Evolutionary conservation across 1,284 basidiomycete species (phyloP), one percentile per base, ranked within the genome.

Genomic region (Apiotrichum akiyoshidainum): DNA sequence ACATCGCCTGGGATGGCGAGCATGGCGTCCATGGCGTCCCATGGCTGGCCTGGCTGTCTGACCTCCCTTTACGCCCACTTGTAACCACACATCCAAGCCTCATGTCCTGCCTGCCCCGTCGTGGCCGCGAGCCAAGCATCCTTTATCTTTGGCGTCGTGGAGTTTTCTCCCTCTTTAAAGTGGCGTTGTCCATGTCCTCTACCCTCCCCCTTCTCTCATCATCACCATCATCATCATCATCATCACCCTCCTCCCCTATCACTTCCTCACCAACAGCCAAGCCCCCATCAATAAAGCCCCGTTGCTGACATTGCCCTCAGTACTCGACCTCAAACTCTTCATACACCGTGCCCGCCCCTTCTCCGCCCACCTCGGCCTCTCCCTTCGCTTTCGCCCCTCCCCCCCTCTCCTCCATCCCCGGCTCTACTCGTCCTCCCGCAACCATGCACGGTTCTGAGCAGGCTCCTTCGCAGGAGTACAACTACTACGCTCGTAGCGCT

Each of bases 331-430:
- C 47, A 26, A 44, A 44, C 12, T 14, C 53, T 34, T 55, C 52
- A 34, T 48, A 55, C 54, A 31, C 50, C 42, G 52, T 39, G 9
- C 39, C 46, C 13, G 49, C 58, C 5, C 37, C 45, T 22, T 71
- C 72, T 2, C 68, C 72, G 8, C 65, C 72, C 31, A 49, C 65
- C 4, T 68, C 71, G 1, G 67, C 72, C 10, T 73, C 71, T 17
- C 74, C 74, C 17, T 74, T 75, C 45, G 72, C 74, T 12, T 75
- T 74, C 58, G 71, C 69, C 9, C 72, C 74, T 21, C 72, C 74
- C 16, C 71, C 74, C 8, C 68, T 73, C 14, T 71, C 66, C 0
- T 64, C 64, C 9, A 44, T 64, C 19, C 62, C 62, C n/a, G 53
- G 62, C 19, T 60, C 67, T 7, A 64, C 68, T 11, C 68, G 70